Evolutionary conservation across 2,329 filamentous ascomycete genomes (phyloP).

Genomic region (Hawksworthiomyces lignivorus): DNA sequence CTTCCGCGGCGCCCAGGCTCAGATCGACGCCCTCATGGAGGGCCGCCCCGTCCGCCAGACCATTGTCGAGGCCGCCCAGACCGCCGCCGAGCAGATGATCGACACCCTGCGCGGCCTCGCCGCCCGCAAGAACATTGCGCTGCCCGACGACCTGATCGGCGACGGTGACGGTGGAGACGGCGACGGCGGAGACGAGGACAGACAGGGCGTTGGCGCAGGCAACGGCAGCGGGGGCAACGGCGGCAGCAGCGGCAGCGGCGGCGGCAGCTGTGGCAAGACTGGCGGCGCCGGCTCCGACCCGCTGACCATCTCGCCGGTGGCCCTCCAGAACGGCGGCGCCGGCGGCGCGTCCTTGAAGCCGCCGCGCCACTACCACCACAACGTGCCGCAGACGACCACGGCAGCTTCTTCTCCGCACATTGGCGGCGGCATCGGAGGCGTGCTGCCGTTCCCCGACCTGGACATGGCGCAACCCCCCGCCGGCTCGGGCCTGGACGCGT

Average conservation of each 20-base stretch:
- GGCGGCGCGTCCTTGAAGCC: background rate
- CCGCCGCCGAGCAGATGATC: background rate
- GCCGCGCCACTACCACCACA: no score
- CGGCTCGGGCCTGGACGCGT: background rate
- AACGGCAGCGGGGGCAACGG: no score
- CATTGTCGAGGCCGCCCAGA: constrained; percentile 6
- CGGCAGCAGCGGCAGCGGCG: no score
- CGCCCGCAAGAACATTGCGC: background rate
- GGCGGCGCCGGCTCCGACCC: background rate
- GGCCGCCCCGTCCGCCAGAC: constrained; percentile 6
- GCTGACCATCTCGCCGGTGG: background rate
- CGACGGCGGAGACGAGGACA: no score
- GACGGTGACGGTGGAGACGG: background rate
- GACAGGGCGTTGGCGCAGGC: no score
- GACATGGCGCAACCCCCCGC: background rate
- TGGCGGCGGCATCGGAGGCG: no score
- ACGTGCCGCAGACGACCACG: background rate
- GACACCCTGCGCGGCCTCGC: constrained; percentile 3
- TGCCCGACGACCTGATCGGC: constrained; percentile 5
- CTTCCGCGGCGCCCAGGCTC: constrained; percentile 11
- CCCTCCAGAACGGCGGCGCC: background rate
- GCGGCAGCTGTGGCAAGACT: no score
- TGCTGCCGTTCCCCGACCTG: background rate
- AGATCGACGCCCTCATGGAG: constrained; percentile 13
- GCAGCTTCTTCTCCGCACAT: background rate